Evolutionary conservation across 1,284 basidiomycete genomes (phyloP).

Genomic region (Fistulina hepatica): DNA sequence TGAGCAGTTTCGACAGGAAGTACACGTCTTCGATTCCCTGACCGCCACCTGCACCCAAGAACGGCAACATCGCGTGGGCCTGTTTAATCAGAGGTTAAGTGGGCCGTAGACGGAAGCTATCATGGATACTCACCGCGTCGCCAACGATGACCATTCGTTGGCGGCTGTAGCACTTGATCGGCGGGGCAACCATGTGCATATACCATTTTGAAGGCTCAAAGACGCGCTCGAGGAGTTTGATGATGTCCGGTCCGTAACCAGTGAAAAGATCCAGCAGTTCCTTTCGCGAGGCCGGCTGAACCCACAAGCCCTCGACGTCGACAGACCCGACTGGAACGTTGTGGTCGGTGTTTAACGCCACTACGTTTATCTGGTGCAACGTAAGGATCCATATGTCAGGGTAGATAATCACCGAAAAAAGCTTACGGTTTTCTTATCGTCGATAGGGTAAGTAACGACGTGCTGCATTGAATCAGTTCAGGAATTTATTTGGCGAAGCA

Average conservation of each 20-base stretch:
- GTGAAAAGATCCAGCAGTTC: conserved; percentile 36
- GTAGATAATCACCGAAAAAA: not conserved
- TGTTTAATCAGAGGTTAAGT: conserved; percentile 13
- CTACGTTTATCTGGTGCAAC: conserved; percentile 37
- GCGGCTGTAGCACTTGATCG: conserved; percentile 36
- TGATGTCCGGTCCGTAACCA: conserved; percentile 40
- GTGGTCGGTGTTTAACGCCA: conserved; percentile 37
- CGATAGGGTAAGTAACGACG: conserved; percentile 46
- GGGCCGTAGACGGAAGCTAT: not conserved
- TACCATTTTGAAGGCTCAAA: conserved; percentile 47
- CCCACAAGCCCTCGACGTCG: conserved; percentile 35
- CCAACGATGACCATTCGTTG: conserved; percentile 45
- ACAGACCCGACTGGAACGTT: conserved; percentile 27
- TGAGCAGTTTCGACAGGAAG: conserved; percentile 37
- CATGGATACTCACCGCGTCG: conserved; percentile 36
- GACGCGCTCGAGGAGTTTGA: conserved; percentile 34
- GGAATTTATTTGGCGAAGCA: too few species aligned
- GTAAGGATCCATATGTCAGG: conserved; percentile 1
- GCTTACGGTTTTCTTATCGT: conserved; percentile 29
- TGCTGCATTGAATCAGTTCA: conserved; percentile 30
- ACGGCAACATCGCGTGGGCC: conserved; percentile 54
- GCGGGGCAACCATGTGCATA: conserved; percentile 39
- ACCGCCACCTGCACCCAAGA: conserved; percentile 52
- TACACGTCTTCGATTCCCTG: conserved; percentile 55
- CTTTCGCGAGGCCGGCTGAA: conserved; percentile 29